Evolutionary conservation across 768 basidiomycete genomes (phyloP), one percentile per base, ranked within the genome.

Genomic region (Coprinopsis cinerea): DNA sequence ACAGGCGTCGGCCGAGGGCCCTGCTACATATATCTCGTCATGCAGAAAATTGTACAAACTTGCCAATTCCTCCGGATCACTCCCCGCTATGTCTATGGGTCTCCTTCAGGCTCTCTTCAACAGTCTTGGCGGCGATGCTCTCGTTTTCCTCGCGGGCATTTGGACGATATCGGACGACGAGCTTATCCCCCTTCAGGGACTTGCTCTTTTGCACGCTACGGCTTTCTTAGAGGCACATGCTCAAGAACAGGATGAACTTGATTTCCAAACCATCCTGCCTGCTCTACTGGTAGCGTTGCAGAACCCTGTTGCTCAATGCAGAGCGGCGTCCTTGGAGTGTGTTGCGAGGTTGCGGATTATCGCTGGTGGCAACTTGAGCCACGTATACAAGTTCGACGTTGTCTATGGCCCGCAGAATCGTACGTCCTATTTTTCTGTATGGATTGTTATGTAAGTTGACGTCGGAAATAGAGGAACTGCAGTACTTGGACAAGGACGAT

Each of bases 211-310:
- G 3, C 92, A 97, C 61, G 82, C 83, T 17, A 71, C 77, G 2
- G 89, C 92, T 0, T 94, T 94, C 65, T 64, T 98, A 11, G 75
- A 82, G 41, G 90, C 93, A 0, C 83, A 91, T 63, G 61, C 74
- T 1, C 59, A 70, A 1, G 68, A 76, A 40, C 67, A 73, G 35
- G 71, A 74, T 30, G 69, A 74, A 13, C 64, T 84, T 3, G 92
- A 95, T 63, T 90, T 94, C 65, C 87, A 93, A 63, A 83, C 81
- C 0, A 74, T 93, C 4, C 59, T 92, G 10, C 88, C 90, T 1
- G 72, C 82, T 2, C 61, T 92, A 9, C 67, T 92, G 1, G 75
- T 85, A 18, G 74, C 81, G 9, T 57, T 92, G 11, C 75, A 80
- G 46, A 74, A 71, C 51, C 22, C 63, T 1, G 70, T 75, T 37